Percentiles rank a stretch among this genome's conserved stretches.
Evolutionary conservation across 768 basidiomycete genomes (phyloP).

Genomic region (Lactifluus echinatus): DNA sequence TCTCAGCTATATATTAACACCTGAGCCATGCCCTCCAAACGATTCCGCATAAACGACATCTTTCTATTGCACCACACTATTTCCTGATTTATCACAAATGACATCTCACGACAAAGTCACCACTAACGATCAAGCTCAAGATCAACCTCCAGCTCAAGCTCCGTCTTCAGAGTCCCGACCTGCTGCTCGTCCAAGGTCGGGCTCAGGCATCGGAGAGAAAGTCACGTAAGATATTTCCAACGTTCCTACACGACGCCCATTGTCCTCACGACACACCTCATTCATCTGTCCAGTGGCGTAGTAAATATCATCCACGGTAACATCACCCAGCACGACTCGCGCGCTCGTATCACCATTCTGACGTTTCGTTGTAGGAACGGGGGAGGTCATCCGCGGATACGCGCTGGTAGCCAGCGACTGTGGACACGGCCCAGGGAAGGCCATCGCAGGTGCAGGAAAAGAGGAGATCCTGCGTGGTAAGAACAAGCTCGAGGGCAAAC

Average conservation of each 20-base stretch:
- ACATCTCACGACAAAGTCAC: not conserved
- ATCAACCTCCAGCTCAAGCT: not conserved
- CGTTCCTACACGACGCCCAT: not conserved
- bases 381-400: constrained; percentile 3
- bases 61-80: too few relatives aligned
- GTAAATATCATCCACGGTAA: constrained; percentile 1
- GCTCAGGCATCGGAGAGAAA: not conserved
- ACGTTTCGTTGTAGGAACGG: not conserved
- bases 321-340: not conserved
- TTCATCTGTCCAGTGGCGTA: too few relatives aligned
- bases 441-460: not conserved
- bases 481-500: not conserved
- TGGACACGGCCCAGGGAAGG: not conserved
- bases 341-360: not conserved
- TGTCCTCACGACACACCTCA: not conserved
- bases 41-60: too few relatives aligned
- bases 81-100: not conserved
- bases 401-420: not conserved
- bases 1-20: too few relatives aligned
- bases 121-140: not conserved
- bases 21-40: too few relatives aligned
- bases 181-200: not conserved
- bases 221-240: not conserved
- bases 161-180: too few relatives aligned
- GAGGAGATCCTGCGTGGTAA: not conserved